A percentile compares a stretch with the other conserved stretches of the same genome.
Conservation (phyloP, 2,329 filamentous ascomycete species). For the Hypoxylon sp. region DNA sequence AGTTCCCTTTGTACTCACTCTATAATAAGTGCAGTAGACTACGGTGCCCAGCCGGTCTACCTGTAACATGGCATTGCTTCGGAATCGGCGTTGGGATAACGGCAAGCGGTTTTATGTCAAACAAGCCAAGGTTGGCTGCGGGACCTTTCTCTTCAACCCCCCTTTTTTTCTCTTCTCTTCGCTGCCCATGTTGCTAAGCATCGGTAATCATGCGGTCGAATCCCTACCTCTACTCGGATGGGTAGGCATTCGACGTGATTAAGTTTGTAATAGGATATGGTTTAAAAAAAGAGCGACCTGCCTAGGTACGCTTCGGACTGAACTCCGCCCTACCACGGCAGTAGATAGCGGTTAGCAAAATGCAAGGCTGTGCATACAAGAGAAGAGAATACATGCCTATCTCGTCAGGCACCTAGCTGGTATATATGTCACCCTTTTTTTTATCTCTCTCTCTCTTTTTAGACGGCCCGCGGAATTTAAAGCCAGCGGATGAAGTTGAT, state of each 20-base stretch:
- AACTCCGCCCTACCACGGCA: slow-evolving; percentile 7
- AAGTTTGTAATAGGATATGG: slow-evolving; percentile 35
- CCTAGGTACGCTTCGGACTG: slow-evolving; percentile 7
- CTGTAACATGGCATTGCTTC: slow-evolving; percentile 35
- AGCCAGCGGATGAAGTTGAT: slow-evolving; percentile 1
- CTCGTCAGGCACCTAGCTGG: too few species aligned
- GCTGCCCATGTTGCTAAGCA: slow-evolving; percentile 18
- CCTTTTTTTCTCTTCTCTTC: not conserved
- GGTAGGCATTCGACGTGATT: slow-evolving; percentile 13
- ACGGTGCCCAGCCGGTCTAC: slow-evolving; percentile 24
- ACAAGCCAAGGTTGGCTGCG: slow-evolving; percentile 10
- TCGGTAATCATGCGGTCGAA: slow-evolving; percentile 14
- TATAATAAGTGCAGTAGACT: slow-evolving; percentile 34
- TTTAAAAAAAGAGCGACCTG: slow-evolving; percentile 11
- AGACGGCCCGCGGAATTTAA: not conserved
- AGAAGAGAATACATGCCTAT: not conserved
- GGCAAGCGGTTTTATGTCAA: slow-evolving; percentile 30
- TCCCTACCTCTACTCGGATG: too few species aligned
- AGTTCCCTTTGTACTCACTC: slow-evolving; percentile 42
- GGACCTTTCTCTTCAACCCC: not conserved
- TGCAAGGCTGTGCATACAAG: slow-evolving; percentile 9
- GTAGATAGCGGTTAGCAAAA: slow-evolving; percentile 21
- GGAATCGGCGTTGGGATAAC: slow-evolving; percentile 30
- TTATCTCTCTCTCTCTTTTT: too few species aligned
- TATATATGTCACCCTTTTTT: too few species aligned